phyloP scores from a whole-genome alignment of 73 alveolate genomes.

The Paramecium bursaria region DNA sequence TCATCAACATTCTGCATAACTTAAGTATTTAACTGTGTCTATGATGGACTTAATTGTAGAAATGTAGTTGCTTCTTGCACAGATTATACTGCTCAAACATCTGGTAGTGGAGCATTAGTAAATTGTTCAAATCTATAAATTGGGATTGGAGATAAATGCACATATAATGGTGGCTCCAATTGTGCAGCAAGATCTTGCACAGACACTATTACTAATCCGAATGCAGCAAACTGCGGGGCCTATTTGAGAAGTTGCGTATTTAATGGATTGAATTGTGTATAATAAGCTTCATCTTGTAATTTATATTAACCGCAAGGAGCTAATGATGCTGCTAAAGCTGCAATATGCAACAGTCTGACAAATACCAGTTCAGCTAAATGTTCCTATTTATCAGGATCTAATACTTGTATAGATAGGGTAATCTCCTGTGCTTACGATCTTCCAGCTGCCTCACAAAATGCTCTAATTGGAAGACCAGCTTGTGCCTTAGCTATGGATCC shows the following conservation, averaged over 20 bases:
- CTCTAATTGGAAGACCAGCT: constrained; percentile 18
- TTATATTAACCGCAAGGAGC: constrained; percentile 9
- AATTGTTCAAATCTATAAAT: too few species aligned
- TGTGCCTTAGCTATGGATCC: constrained; percentile 10
- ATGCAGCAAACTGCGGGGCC: constrained; percentile 8
- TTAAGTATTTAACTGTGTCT: too few species aligned
- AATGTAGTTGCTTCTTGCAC: too few species aligned
- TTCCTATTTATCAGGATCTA: too few species aligned
- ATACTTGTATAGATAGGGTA: background rate
- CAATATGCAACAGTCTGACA: too few species aligned
- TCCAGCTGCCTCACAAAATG: constrained; percentile 1
- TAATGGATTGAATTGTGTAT: constrained; percentile 16
- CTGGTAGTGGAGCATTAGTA: too few species aligned
- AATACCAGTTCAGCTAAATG: too few species aligned
- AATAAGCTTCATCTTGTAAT: background rate
- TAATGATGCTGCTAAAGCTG: background rate
- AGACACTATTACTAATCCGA: constrained; percentile 14
- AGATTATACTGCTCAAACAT: too few species aligned
- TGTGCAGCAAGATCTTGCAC: constrained; percentile 42
- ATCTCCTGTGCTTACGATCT: background rate
- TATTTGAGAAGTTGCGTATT: constrained; percentile 8
- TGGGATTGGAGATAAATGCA: too few species aligned
- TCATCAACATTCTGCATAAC: too few species aligned
- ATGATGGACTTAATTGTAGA: too few species aligned
- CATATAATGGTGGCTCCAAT: constrained; percentile 13